A percentile compares a stretch with the other conserved stretches of the same genome.
phyloP scores from a whole-genome alignment of 495 filamentous ascomycete species.

The Cercophora scortea region DNA sequence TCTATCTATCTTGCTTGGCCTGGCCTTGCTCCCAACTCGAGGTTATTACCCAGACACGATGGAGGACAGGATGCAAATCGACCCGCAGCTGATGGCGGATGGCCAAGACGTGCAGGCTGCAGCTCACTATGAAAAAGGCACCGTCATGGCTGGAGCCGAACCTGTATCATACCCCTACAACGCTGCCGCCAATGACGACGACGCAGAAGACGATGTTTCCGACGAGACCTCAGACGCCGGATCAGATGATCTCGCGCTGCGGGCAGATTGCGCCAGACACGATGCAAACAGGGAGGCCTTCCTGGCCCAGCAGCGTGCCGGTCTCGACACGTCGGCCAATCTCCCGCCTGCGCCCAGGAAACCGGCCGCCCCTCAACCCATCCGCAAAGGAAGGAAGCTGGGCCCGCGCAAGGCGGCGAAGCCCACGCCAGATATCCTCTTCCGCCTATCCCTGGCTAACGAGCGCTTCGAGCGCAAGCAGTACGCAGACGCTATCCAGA shows the following conservation, averaged over 20 bases:
- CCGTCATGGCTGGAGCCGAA: no score
- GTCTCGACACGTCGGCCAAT: background rate
- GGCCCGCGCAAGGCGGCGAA: conserved; percentile 67
- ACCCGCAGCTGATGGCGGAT: no score
- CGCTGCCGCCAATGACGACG: conserved; percentile 2
- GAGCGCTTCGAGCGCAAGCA: conserved; percentile 60
- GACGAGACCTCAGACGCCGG: conserved; percentile 29
- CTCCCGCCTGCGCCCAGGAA: background rate
- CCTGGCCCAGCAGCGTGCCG: conserved; percentile 19
- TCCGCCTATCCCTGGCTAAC: conserved; percentile 60
- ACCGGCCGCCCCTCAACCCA: no score
- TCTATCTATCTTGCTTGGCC: no score
- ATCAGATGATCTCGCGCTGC: conserved; percentile 31
- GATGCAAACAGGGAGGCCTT: conserved; percentile 27
- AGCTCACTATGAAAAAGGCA: no score
- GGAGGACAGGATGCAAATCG: no score
- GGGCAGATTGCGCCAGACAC: conserved; percentile 24
- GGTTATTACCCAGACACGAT: no score
- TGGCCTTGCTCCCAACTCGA: no score
- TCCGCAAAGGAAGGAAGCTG: conserved; percentile 7
- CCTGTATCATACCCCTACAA: no score
- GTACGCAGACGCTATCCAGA: conserved; percentile 54
- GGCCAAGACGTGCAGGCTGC: no score
- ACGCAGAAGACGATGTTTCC: conserved; percentile 8
- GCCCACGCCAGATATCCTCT: conserved; percentile 66